A percentile compares a stretch with the other conserved stretches of the same genome.
Evolutionary conservation across 1,284 basidiomycete species (phyloP).

Genomic region (Anthracocystis walkeri): DNA sequence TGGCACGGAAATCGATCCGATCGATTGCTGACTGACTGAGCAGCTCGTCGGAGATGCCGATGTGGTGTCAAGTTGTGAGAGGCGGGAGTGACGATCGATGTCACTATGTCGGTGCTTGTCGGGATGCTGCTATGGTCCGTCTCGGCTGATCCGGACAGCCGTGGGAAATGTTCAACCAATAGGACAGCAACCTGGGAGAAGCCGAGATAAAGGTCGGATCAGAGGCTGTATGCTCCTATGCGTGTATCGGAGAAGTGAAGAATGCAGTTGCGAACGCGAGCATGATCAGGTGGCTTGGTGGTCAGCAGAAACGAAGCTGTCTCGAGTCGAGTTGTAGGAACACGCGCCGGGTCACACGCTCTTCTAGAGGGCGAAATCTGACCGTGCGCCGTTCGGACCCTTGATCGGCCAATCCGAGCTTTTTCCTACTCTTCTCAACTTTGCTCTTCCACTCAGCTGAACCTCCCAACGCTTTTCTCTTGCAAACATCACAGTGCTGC

Average conservation of each 20-base stretch:
- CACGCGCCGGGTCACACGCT: not conserved
- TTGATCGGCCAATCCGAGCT: slow-evolving; percentile 4
- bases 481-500: not conserved
- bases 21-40: not conserved
- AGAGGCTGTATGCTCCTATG: not conserved
- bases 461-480: not conserved
- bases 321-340: not conserved
- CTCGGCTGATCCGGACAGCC: not conserved
- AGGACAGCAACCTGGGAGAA: not conserved
- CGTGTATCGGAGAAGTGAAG: too few species aligned
- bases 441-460: not conserved
- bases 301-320: too few species aligned
- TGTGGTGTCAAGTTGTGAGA: not conserved
- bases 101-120: not conserved
- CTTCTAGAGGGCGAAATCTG: too few species aligned
- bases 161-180: not conserved
- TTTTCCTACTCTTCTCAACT: not conserved
- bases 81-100: not conserved
- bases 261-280: too few species aligned
- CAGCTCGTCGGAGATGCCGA: not conserved
- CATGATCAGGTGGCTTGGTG: too few species aligned
- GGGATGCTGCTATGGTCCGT: not conserved
- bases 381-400: slow-evolving; percentile 3
- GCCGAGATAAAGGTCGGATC: not conserved
- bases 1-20: not conserved